Conservation (phyloP, 345 rosid genomes). For the Euphorbia tirucalli region DNA sequence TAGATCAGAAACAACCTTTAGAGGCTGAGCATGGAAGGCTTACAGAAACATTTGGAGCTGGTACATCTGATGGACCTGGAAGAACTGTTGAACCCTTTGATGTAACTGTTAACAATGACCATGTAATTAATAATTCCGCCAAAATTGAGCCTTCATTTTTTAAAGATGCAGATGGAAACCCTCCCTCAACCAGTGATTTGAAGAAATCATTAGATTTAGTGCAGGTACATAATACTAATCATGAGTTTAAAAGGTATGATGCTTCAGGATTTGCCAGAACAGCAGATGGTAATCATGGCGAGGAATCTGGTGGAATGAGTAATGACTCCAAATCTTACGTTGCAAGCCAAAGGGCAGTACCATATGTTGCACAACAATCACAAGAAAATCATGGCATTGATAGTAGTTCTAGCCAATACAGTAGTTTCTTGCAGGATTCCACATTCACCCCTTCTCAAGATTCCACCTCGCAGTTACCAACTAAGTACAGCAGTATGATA, state of each 20-base stretch:
- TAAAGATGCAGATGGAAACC: constrained; percentile 22
- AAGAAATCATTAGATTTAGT: constrained; percentile 29
- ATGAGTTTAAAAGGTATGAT: constrained; percentile 31
- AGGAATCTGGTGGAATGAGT: constrained; percentile 30
- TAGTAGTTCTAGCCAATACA: too few relatives aligned
- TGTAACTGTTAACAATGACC: constrained; percentile 19
- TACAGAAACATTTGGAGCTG: constrained; percentile 52
- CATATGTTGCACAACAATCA: constrained; percentile 22
- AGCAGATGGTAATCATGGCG: constrained; percentile 29
- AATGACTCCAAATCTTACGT: constrained; percentile 30
- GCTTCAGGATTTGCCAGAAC: constrained; percentile 31
- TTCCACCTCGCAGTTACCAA: too few relatives aligned
- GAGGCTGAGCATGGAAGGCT: constrained; percentile 35
- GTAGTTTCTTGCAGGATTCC: too few relatives aligned
- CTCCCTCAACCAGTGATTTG: constrained; percentile 32
- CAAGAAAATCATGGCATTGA: too few relatives aligned
- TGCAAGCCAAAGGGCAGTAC: constrained; percentile 29
- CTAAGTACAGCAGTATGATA: too few relatives aligned
- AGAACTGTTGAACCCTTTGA: constrained; percentile 23
- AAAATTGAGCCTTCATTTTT: constrained; percentile 34
- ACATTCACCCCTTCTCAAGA: too few relatives aligned
- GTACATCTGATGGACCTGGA: constrained; percentile 39
- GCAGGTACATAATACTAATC: constrained; percentile 27
- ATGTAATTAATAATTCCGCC: constrained; percentile 15
- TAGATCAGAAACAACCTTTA: constrained; percentile 34